These are phyloP conservation scores for Alternaria ethzedia DNA, from an alignment of 2,329 filamentous ascomycete species.

Conservation along the genomic window DNA sequence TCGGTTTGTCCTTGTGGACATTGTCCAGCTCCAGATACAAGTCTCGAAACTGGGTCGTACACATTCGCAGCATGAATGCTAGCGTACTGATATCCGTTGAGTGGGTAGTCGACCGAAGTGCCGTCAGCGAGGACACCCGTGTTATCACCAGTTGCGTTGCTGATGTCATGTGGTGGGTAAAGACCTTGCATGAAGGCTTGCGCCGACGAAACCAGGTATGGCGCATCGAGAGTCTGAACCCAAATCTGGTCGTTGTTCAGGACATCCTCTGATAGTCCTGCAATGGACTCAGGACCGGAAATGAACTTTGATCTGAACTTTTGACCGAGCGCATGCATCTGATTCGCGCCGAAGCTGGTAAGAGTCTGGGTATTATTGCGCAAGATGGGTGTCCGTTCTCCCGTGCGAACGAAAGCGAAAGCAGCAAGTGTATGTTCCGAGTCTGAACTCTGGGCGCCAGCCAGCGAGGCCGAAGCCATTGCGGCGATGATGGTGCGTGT, in stretches of 20 bases:
- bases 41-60: conserved; percentile 59
- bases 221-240: conserved; percentile 56
- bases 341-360: conserved; percentile 62
- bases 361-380: conserved; percentile 45
- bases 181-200: conserved; percentile 68
- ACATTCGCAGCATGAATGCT: conserved; percentile 53
- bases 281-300: conserved; percentile 33
- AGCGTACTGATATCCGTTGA: conserved; percentile 65
- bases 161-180: conserved; percentile 59
- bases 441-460: conserved; percentile 19
- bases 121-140: conserved; percentile 58
- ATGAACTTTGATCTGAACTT: conserved; percentile 63
- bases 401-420: conserved; percentile 61
- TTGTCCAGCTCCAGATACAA: conserved; percentile 56
- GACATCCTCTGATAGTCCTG: conserved; percentile 53
- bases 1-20: conserved; percentile 51
- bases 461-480: conserved; percentile 34
- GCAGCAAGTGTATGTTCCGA: conserved; percentile 53
- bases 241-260: conserved; percentile 56
- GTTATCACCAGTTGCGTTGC: conserved; percentile 34
- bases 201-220: conserved; percentile 59
- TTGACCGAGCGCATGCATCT: conserved; percentile 58
- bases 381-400: conserved; percentile 60
- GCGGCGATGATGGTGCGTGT: conserved; percentile 27
- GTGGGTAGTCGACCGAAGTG: conserved; percentile 53